Base-by-base conservation (phyloP, 108 stramenopile genomes). In the Skeletonema marinoi region DNA sequence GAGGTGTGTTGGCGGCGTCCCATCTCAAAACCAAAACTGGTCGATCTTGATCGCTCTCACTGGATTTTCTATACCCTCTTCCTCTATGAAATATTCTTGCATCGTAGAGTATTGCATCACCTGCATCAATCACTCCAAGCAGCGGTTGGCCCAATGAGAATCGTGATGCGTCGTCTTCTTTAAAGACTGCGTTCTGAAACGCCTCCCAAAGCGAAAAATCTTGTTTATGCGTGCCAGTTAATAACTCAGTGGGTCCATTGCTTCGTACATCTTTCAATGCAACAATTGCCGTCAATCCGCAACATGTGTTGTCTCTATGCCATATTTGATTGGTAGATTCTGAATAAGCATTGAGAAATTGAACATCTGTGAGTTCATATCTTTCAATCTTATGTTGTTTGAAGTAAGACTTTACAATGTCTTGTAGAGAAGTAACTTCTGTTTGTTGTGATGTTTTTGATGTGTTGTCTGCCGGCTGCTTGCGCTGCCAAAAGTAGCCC, bases 51-150 rank as follows among this genome's bases (percentile, higher is more conserved):
- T 9, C 33, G 30, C 19, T 44, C 29, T 38, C 56, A 7, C 41
- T 29, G 31, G n/a, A 36, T 32, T 6, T 50, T 42, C 60, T 42
- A 48, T 64, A 64, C 38, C 65, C 78, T 59, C 78, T 71, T n/a
- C 78, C 78, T 78, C 78, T 51, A 35, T 78, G 78, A 31, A 78
- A 78, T 66, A 72, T 66, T 44, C 71, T 66, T 11, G 78, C 78
- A 51, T 78, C 78, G 60, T 78, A 78, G 0, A 78, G 54, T 30
- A 78, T 50, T 50, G 78, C 35, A 61, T 78, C 70, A 33, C 78
- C 78, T 10, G 70, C 71, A 78, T 78, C 50, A 50, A 78, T 67
- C 46, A 70, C 71, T 32, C 70, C 78, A 4, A 78, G 51, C 31
- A 78, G 71, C 46, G 70, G 56, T n/a, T 14, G 41, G 13, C 59